These are phyloP conservation scores for Alternaria triticina DNA, from an alignment of 2,329 filamentous ascomycete species.

Conservation along the genomic window DNA sequence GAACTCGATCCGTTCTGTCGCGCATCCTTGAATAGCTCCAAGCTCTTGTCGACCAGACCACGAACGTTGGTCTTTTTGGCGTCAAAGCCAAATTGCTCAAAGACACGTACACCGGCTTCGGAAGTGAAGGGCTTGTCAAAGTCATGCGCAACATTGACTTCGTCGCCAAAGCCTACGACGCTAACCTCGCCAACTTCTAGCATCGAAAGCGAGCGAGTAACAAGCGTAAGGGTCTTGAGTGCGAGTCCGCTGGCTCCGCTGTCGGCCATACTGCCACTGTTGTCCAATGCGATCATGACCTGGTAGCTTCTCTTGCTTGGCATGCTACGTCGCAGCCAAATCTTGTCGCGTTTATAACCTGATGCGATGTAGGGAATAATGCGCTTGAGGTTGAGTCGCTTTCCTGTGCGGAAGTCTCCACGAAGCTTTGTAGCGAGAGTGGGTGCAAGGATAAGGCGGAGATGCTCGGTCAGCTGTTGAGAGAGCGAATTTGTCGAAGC, in stretches of 20 bases:
- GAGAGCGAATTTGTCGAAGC: constrained; percentile 83
- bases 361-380: constrained; percentile 99
- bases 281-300: constrained; percentile 95
- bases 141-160: constrained; percentile 83
- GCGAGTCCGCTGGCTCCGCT: constrained; percentile 77
- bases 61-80: constrained; percentile 87
- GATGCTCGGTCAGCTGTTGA: constrained; percentile 87
- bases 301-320: constrained; percentile 96
- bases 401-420: constrained; percentile 95
- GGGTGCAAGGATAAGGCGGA: constrained; percentile 92
- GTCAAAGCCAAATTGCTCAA: constrained; percentile 83
- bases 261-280: constrained; percentile 93
- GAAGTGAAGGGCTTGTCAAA: constrained; percentile 82
- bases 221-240: constrained; percentile 91
- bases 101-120: constrained; percentile 81
- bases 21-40: constrained; percentile 81
- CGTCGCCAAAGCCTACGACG: constrained; percentile 85
- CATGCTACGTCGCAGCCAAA: constrained; percentile 95
- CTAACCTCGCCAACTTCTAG: constrained; percentile 94
- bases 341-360: constrained; percentile 98
- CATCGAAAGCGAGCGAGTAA: constrained; percentile 85
- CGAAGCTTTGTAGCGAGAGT: constrained; percentile 96
- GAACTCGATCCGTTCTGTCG: constrained; percentile 62
- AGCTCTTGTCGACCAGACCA: constrained; percentile 76
- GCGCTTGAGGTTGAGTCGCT: constrained; percentile 97